phyloP scores from a whole-genome alignment of 2,329 filamentous ascomycete genomes.

The Colletotrichum lindemuthianum region DNA sequence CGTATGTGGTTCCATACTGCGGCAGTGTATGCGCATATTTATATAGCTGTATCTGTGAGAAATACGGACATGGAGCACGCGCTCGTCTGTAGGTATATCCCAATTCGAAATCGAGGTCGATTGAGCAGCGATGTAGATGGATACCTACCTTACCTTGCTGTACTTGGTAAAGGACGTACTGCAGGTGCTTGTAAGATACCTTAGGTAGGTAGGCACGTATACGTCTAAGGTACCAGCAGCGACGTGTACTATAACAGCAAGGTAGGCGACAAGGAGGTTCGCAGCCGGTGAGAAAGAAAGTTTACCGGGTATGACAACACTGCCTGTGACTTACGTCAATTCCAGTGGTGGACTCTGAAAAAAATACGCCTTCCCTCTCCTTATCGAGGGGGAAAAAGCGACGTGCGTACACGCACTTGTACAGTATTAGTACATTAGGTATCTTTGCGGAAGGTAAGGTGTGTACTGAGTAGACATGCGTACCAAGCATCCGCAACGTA shows the following conservation, averaged over 20 bases:
- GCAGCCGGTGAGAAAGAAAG: conserved; percentile 22
- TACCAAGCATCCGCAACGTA: too few species aligned
- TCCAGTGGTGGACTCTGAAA: not conserved
- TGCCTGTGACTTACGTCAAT: conserved; percentile 1
- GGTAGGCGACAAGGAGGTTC: conserved; percentile 17
- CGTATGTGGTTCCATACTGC: too few species aligned
- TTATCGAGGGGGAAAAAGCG: not conserved
- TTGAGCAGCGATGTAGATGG: too few species aligned
- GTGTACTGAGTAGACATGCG: too few species aligned
- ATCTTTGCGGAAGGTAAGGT: not conserved
- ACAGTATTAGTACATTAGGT: not conserved
- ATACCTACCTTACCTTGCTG: too few species aligned
- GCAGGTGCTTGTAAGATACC: not conserved
- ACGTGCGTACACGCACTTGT: not conserved
- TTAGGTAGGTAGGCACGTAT: not conserved
- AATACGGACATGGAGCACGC: too few species aligned
- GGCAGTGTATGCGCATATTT: too few species aligned
- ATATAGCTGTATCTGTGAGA: not conserved
- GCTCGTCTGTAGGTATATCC: too few species aligned
- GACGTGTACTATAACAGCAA: too few species aligned
- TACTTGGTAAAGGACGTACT: too few species aligned
- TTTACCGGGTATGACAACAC: conserved; percentile 1
- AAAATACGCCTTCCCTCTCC: not conserved
- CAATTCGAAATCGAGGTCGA: too few species aligned
- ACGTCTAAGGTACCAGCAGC: not conserved